Conservation (phyloP, 192 early-diverging fungal genomes). For the Tieghemiomyces parasiticus region DNA sequence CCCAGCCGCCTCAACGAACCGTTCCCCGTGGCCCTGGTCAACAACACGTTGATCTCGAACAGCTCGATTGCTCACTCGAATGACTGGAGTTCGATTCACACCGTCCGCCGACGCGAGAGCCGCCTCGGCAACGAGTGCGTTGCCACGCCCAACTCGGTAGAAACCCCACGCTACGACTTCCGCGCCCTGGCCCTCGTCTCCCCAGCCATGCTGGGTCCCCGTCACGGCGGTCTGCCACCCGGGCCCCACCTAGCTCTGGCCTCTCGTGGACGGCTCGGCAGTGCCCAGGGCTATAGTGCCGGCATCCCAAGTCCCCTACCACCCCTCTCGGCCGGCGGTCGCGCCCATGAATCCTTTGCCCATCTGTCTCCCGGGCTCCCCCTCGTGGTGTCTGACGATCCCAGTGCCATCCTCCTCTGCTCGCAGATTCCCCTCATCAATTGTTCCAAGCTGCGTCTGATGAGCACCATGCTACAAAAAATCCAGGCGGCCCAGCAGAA, state of each 20-base stretch:
- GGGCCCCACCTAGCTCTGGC: conserved; percentile 21
- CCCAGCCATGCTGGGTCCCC: background rate
- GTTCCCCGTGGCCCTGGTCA: background rate
- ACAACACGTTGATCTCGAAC: background rate
- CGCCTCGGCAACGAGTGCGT: background rate
- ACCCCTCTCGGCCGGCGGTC: background rate
- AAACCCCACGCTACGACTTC: background rate
- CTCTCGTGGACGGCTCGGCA: too few species aligned
- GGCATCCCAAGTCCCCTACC: conserved; percentile 15
- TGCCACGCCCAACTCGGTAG: background rate
- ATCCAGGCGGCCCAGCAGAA: conserved; percentile 28
- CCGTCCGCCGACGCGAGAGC: background rate
- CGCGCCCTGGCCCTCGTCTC: background rate
- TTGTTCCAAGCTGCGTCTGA: conserved; percentile 32
- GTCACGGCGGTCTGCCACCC: background rate
- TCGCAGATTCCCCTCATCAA: conserved; percentile 28
- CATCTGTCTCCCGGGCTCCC: conserved; percentile 7
- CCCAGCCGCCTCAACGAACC: conserved; percentile 15
- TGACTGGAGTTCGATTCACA: background rate
- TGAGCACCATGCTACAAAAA: conserved; percentile 33
- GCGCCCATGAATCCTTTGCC: background rate
- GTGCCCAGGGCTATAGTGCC: too few species aligned
- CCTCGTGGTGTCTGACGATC: conserved; percentile 19
- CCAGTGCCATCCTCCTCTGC: conserved; percentile 23
- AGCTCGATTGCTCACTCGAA: background rate